A percentile compares a stretch with the other conserved stretches of the same genome.
Evolutionary conservation across 192 early-diverging fungal species (phyloP).

Genomic region (Rhizophagus sp.): DNA sequence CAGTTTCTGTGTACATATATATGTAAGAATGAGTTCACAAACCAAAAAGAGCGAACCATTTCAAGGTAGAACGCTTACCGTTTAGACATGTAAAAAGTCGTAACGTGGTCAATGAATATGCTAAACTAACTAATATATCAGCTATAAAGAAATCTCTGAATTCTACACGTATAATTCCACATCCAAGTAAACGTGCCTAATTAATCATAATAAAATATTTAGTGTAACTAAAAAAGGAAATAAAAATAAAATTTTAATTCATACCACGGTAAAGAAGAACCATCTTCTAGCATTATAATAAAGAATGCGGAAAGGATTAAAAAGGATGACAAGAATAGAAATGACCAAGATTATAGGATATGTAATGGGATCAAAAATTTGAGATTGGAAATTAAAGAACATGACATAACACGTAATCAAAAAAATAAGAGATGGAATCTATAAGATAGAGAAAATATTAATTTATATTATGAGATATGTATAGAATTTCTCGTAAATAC

Average conservation of each 20-base stretch:
- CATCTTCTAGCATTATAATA: conserved; percentile 43
- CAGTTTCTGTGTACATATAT: background rate
- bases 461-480: background rate
- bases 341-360: conserved; percentile 32
- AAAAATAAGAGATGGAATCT: background rate
- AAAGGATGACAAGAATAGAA: conserved; percentile 27
- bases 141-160: conserved; percentile 84
- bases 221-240: too few relatives aligned
- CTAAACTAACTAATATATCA: conserved; percentile 72
- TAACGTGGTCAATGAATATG: conserved; percentile 67
- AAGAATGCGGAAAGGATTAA: conserved; percentile 45
- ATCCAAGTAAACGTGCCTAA: conserved; percentile 54
- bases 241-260: too few relatives aligned
- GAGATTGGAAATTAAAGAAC: background rate
- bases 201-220: conserved; percentile 22
- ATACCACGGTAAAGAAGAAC: conserved; percentile 40
- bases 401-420: background rate
- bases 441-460: background rate
- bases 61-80: background rate
- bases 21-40: background rate
- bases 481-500: background rate
- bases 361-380: too few relatives aligned
- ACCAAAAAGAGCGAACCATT: background rate
- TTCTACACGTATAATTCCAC: conserved; percentile 63
- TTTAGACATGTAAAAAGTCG: conserved; percentile 50